Evolutionary conservation across 352 stramenopile genomes (phyloP).

Genomic region (Phytopythium aichiense): DNA sequence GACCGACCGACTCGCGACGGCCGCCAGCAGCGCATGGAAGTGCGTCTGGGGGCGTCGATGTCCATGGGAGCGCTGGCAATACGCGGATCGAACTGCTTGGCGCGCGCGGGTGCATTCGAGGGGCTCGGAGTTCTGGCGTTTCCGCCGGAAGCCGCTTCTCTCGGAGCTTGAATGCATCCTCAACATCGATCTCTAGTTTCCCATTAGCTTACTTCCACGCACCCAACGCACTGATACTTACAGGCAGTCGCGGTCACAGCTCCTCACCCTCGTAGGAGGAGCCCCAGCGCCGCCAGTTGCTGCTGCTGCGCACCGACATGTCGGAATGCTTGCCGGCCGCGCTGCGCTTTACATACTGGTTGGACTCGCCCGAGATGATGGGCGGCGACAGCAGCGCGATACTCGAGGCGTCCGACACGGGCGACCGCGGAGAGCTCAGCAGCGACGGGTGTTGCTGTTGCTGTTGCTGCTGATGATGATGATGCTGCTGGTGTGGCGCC

Average conservation of each 20-base stretch:
- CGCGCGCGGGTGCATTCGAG: neutral
- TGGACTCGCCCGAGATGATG: conserved; percentile 24
- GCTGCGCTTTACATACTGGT: conserved; percentile 19
- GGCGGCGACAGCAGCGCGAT: conserved; percentile 57
- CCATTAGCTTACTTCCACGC: neutral
- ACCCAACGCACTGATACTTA: conserved; percentile 4
- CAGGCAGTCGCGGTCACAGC: conserved; percentile 11
- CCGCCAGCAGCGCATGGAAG: neutral
- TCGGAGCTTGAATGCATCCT: neutral
- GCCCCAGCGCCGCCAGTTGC: conserved; percentile 29
- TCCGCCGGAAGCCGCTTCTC: neutral
- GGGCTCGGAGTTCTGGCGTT: neutral
- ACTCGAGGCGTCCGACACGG: conserved; percentile 49
- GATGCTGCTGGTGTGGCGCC: conserved; percentile 18
- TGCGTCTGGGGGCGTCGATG: neutral
- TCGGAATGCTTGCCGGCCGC: conserved; percentile 19
- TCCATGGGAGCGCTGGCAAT: neutral
- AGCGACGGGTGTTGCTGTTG: conserved; percentile 22
- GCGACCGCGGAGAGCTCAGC: conserved; percentile 56
- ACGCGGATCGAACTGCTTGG: neutral
- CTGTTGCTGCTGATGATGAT: conserved; percentile 9
- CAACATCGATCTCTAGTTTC: too few species aligned
- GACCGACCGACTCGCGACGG: neutral
- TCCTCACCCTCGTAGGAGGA: conserved; percentile 27
- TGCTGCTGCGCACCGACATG: conserved; percentile 4